Base-by-base conservation (phyloP, 2,329 filamentous ascomycete genomes). In the Alternaria sp. region DNA sequence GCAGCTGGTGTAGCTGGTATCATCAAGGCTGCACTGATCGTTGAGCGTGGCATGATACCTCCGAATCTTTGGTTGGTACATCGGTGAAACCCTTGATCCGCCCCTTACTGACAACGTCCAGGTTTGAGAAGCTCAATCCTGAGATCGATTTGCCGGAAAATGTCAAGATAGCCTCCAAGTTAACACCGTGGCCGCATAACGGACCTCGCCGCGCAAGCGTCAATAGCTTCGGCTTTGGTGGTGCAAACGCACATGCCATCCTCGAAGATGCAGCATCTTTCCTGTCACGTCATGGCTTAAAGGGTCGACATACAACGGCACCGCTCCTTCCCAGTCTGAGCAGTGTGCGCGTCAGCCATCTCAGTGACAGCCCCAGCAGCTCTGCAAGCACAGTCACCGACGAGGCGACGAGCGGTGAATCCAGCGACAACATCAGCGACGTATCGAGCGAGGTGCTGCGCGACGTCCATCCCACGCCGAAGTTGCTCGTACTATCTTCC, bases 161-260 rank as follows among this genome's bases (percentile, higher is more conserved):
- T 16, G 52, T 56, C 57, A 55, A 51, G n/a, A 55, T 59, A 55
- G 28, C 57, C 22, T 38, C 38, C 11, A 56, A 59, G 12, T 10
- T 45, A 16, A 59, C 52, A 5, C 69, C 70, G 22, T 66, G 63
- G 73, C 73, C 74, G 20, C 44, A 45, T 1, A 59, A 52, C 18
- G 69, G 71, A 3, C 70, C 72, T 43, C 63, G 63, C 38, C 77
- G 80, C 32, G 81, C 81, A 2, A 81, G 81, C 38, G 76, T 85
- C 1, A 84, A 83, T 57, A 79, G 80, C 16, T 85, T 85, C 61
- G 82, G 81, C 1, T 80, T 79, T 49, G 79, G 81, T 5, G 81
- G 81, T 5, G 78, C 81, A 1, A 82, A 74, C 43, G 72, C 68
- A 6, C 74, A 77, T 62, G 63, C 72, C 0, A 69, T 77, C 10